Conservation (phyloP, 78 protist genomes). For the Emiliania huxleyi region DNA sequence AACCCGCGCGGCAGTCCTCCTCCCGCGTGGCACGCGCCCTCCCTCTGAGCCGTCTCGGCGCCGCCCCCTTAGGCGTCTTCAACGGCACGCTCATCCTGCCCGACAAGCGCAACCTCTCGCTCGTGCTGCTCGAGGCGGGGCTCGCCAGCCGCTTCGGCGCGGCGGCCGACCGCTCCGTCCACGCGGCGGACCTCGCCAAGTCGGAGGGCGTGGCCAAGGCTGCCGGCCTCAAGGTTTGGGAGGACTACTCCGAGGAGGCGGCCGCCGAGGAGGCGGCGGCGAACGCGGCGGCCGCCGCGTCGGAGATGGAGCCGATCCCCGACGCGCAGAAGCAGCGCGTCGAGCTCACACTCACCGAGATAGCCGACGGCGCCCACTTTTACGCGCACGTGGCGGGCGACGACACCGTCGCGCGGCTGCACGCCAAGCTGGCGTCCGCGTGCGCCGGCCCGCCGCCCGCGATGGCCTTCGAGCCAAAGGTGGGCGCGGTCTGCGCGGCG, state of each 20-base stretch:
- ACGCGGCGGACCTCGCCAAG: neutral
- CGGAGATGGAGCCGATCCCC: neutral
- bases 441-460: neutral
- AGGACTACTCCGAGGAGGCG: neutral
- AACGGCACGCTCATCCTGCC: neutral
- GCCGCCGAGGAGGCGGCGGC: neutral
- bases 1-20: too few species aligned
- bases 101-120: neutral
- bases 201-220: neutral
- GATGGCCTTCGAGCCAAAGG: neutral
- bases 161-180: neutral
- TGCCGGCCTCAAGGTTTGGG: neutral
- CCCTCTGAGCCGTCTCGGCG: too few species aligned
- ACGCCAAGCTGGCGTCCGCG: neutral
- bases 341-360: neutral
- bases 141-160: neutral
- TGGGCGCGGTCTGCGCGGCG: too few species aligned
- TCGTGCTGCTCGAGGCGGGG: constrained; percentile 11
- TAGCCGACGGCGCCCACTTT: neutral
- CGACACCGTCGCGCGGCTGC: neutral
- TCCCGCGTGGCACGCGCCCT: too few species aligned
- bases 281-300: neutral
- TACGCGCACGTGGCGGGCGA: neutral
- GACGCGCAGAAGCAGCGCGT: too few species aligned
- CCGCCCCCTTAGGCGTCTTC: too few species aligned